Evolutionary conservation across 108 stramenopile species (phyloP).

Genomic region (Epipyxis sp.): DNA sequence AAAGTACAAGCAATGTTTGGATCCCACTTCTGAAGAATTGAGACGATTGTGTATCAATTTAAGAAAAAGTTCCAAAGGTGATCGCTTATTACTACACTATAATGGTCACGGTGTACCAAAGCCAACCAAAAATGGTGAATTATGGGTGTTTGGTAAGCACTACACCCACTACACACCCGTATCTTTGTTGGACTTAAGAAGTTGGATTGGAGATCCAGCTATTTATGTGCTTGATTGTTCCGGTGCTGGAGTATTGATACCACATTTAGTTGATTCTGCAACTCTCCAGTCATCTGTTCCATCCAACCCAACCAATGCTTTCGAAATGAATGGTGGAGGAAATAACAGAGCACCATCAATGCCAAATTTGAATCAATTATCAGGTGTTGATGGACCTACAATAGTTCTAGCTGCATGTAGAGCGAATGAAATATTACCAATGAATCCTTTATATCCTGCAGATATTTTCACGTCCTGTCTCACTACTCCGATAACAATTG

Average conservation of each 20-base stretch:
- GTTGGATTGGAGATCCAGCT: constrained; percentile 83
- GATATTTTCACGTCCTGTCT: constrained; percentile 97
- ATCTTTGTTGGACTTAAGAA: constrained; percentile 72
- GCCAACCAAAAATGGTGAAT: constrained; percentile 82
- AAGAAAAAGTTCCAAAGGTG: constrained; percentile 66
- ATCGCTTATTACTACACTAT: constrained; percentile 91
- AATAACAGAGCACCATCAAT: neutral
- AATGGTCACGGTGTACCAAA: constrained; percentile 97
- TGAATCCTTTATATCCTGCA: constrained; percentile 85
- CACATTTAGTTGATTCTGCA: constrained; percentile 57
- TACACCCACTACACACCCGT: constrained; percentile 98
- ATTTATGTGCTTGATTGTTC: constrained; percentile 86
- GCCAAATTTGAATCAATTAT: constrained; percentile 5
- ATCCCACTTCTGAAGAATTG: constrained; percentile 94
- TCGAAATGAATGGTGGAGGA: neutral
- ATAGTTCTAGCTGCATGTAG: constrained; percentile 87
- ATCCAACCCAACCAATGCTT: neutral
- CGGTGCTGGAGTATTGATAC: constrained; percentile 80
- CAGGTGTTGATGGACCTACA: neutral
- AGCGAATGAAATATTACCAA: constrained; percentile 85
- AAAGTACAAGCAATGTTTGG: constrained; percentile 69
- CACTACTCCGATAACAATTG: constrained; percentile 93
- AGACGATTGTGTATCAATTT: constrained; percentile 67
- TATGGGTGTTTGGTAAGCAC: constrained; percentile 88
- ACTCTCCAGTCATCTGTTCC: neutral